Conservation (phyloP, 805 yeast genomes). For the Candida quercuum region DNA sequence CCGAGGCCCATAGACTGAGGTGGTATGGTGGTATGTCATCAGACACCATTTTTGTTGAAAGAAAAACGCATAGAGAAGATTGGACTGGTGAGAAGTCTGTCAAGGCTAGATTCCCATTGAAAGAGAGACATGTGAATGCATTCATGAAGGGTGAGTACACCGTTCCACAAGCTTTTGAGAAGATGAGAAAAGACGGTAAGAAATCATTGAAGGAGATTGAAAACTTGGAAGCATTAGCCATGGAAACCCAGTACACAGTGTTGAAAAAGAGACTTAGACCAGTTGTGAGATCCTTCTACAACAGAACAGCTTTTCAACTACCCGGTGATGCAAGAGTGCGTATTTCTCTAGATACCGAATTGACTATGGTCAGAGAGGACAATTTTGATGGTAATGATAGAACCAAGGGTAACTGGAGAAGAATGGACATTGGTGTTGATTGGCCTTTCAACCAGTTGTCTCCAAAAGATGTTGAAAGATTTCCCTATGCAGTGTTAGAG, state of each 20-base stretch:
- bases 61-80: slow-evolving; percentile 98
- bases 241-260: slow-evolving; percentile 88
- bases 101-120: slow-evolving; percentile 90
- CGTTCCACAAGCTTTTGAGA: slow-evolving; percentile 85
- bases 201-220: slow-evolving; percentile 85
- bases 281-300: slow-evolving; percentile 91
- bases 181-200: slow-evolving; percentile 88
- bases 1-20: slow-evolving; percentile 95
- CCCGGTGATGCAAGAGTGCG: slow-evolving; percentile 99
- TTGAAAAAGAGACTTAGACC: slow-evolving; percentile 84
- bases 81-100: slow-evolving; percentile 99
- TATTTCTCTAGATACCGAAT: slow-evolving; percentile 94
- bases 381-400: slow-evolving; percentile 90
- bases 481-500: slow-evolving; percentile 96
- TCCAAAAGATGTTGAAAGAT: slow-evolving; percentile 81
- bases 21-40: slow-evolving; percentile 99
- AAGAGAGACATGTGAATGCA: slow-evolving; percentile 84
- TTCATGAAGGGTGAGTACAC: slow-evolving; percentile 82
- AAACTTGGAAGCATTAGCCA: slow-evolving; percentile 84
- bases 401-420: slow-evolving; percentile 92
- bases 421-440: slow-evolving; percentile 97
- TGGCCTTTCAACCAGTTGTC: slow-evolving; percentile 88
- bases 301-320: slow-evolving; percentile 97
- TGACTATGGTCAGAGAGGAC: slow-evolving; percentile 97
- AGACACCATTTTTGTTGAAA: slow-evolving; percentile 89